These are phyloP conservation scores for Carallia brachiata DNA, from an alignment of 345 rosid genomes.

Conservation along the genomic window DNA sequence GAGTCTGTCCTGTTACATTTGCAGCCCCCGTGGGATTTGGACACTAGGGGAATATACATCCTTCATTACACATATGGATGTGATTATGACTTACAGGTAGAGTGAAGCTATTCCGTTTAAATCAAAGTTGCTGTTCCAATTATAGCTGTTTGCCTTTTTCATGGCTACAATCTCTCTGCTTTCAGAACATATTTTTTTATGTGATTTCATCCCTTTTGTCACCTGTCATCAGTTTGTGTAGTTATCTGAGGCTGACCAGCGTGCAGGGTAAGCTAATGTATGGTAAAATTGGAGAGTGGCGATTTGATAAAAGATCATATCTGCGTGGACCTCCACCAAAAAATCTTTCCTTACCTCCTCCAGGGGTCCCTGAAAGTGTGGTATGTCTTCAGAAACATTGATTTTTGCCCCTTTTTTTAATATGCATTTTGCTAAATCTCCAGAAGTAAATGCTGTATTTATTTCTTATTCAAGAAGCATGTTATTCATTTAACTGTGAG, in stretches of 20 bases:
- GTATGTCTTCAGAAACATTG: constrained; percentile 42
- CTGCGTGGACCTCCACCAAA: constrained; percentile 64
- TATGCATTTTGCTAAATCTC: neutral
- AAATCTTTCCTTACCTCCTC: constrained; percentile 82
- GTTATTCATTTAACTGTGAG: neutral
- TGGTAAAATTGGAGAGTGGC: constrained; percentile 89
- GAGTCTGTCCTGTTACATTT: constrained; percentile 4
- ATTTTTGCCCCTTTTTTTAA: neutral
- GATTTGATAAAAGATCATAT: constrained; percentile 90
- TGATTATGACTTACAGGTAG: constrained; percentile 84
- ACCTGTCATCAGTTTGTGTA: neutral
- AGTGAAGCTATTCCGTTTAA: neutral
- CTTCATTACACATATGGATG: constrained; percentile 96
- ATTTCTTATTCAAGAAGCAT: neutral
- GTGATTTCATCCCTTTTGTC: neutral
- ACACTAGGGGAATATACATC: constrained; percentile 56
- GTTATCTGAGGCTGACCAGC: neutral
- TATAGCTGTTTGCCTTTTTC: neutral
- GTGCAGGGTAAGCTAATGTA: constrained; percentile 77
- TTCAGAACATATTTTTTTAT: neutral
- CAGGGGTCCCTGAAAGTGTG: constrained; percentile 91
- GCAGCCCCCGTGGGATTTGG: constrained; percentile 97
- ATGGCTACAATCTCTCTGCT: neutral
- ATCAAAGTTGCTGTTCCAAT: neutral
- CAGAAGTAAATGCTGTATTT: neutral